Evolutionary conservation across 495 filamentous ascomycete species (phyloP), one percentile per base, ranked within the genome.

Genomic region (Trichoderma parareesei): DNA sequence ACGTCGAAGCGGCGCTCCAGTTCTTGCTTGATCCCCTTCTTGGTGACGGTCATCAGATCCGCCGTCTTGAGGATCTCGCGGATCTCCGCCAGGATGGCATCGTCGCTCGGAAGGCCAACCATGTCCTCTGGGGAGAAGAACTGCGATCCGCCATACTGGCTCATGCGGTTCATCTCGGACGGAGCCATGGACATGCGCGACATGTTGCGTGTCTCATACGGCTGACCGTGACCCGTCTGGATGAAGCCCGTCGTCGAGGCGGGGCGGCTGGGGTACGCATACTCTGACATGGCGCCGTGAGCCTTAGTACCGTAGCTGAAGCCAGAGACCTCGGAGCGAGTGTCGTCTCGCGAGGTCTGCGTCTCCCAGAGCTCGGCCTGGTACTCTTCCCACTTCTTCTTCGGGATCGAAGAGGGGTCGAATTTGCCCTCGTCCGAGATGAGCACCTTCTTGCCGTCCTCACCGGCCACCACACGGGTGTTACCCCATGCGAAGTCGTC

Each of bases 401-500:
- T 89, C 38, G 94, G 94, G 67, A 99, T 98, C 44, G 86, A 88
- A 10, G 83, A 79, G 11, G 95, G 93, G 74, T 99, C 94, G 74
- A 97, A 99, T 78, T 97, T 97, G 76, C 94, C 95, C 78, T 99
- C 94, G 73, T 99, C 94, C 1, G 91, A 90, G 67, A 99, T 90
- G 72, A 99, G 86, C 67, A 98, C 78, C 79, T 97, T 93, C 71
- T 88, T 85, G 62, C 94, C 94, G 71, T 88, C 89, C 75, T 98
- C 94, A 73, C 94, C 94, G n/a, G 90, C 96, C 67, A 99, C 92
- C 49, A 99, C 82, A 83, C 92, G 91, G 40, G 92, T 97, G 74
- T 96, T 97, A 75, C 92, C 92, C 92, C 92, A 97, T 68, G 87
- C 88, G 85, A 99, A 99, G 80, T 99, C 94, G 74, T 99, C 94